Evolutionary conservation across 768 basidiomycete species (phyloP).

Genomic region (Pleurotus citrinopileatus): DNA sequence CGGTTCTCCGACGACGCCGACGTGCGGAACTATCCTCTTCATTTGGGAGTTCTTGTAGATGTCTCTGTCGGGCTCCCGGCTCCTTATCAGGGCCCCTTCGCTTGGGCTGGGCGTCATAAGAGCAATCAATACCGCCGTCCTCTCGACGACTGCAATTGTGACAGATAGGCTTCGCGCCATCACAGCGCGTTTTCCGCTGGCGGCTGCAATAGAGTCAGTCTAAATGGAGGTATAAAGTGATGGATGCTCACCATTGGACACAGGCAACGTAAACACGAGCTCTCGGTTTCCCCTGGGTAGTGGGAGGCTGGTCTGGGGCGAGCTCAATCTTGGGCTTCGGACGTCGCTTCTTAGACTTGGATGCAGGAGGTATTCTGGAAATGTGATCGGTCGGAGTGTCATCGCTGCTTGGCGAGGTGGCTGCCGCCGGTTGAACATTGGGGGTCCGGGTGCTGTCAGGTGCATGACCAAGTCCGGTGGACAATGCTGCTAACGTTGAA

Average conservation of each 20-base stretch:
- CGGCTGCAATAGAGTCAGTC: slow-evolving; percentile 43
- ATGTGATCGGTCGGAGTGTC: neutral
- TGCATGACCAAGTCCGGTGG: slow-evolving; percentile 4
- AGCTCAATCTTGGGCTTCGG: slow-evolving; percentile 63
- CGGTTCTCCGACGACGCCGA: too few relatives aligned
- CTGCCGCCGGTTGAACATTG: neutral
- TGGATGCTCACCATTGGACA: slow-evolving; percentile 57
- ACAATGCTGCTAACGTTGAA: slow-evolving; percentile 1
- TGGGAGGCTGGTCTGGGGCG: slow-evolving; percentile 74
- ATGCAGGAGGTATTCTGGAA: neutral
- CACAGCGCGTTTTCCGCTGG: slow-evolving; percentile 76
- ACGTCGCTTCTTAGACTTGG: slow-evolving; percentile 38
- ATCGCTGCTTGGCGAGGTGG: neutral
- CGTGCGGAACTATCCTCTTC: slow-evolving; percentile 22
- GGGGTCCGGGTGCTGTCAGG: neutral
- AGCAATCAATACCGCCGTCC: slow-evolving; percentile 45
- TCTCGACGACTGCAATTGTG: slow-evolving; percentile 65
- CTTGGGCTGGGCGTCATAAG: slow-evolving; percentile 70
- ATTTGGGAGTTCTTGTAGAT: neutral
- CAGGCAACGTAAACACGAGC: slow-evolving; percentile 79
- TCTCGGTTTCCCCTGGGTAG: slow-evolving; percentile 76
- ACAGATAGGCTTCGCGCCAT: slow-evolving; percentile 75
- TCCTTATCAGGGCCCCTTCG: slow-evolving; percentile 78
- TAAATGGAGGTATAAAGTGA: slow-evolving; percentile 6
- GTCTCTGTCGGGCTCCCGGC: slow-evolving; percentile 75